Conservation (phyloP, 169 alveolate genomes). For the Neospora caninum region DNA sequence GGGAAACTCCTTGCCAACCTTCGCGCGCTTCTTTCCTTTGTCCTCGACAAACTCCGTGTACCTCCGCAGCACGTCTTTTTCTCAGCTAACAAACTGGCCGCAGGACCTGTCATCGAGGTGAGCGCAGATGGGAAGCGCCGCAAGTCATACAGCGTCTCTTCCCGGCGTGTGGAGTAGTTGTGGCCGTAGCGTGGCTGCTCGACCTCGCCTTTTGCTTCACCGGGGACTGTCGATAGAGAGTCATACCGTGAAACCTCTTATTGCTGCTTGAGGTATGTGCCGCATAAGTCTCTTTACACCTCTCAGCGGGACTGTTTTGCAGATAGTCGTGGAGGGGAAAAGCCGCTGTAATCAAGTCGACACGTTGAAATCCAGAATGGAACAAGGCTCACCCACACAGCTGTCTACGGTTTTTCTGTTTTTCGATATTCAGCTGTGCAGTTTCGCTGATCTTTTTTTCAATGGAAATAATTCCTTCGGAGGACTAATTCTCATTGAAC, state of each 20-base stretch:
- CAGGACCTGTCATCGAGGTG: constrained; percentile 40
- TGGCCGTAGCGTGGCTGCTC: not conserved
- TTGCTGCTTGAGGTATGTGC: too few species aligned
- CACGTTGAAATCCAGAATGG: too few species aligned
- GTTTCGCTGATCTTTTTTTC: not conserved
- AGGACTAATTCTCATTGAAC: constrained; percentile 16
- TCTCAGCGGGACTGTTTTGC: too few species aligned
- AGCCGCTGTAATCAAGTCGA: too few species aligned
- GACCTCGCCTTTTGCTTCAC: not conserved
- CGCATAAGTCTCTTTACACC: too few species aligned
- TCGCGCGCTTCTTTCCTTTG: not conserved
- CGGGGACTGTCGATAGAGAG: not conserved
- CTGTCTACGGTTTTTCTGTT: too few species aligned
- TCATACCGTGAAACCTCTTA: not conserved
- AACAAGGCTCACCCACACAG: too few species aligned
- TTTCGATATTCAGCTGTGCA: not conserved
- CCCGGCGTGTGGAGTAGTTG: not conserved
- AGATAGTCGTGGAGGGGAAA: too few species aligned
- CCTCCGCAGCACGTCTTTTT: constrained; percentile 17
- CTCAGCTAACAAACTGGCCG: constrained; percentile 16
- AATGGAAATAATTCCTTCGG: not conserved
- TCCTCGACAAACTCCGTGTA: not conserved
- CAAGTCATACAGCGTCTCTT: too few species aligned
- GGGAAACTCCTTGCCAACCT: not conserved
- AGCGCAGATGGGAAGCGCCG: not conserved